Base-by-base conservation (phyloP, 1,284 basidiomycete species). In the Cryptococcus sp. region DNA sequence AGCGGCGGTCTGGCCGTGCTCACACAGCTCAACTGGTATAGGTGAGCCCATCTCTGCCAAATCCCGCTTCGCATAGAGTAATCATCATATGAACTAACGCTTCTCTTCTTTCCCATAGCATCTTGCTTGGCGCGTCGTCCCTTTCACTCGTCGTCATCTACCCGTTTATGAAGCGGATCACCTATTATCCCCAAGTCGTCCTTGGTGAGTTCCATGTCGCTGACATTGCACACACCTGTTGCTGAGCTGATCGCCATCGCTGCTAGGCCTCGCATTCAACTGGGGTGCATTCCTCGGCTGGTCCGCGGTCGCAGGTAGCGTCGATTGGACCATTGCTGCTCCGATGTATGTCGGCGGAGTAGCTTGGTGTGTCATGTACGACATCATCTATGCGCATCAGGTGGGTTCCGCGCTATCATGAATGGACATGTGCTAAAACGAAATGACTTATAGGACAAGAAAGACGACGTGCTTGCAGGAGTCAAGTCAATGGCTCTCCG, bases 351-450 rank as follows among this genome's bases (percentile, higher is more conserved):
- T 87, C 0, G 92, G 94, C 3, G 90, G 91, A 7, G 81, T 93
- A 37, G 86, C 86, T 67, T 99, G 94, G 93, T 96, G 94, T 50
- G 83, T 99, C 54, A 89, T 94, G 1, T 99, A 99, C 72, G 96
- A 99, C 71, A 96, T 88, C 50, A 95, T 99, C 66, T 99, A 99
- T 71, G 96, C 96, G 2, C 96, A 99, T 77, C 95, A 97, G 81
- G 91, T 90, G 59, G 39, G 80, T 65, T 25, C 17, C 11, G 37
- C 29, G 29, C 13, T 7, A 5, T 22, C 40, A 26, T 17, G 29
- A 41, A 38, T 25, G 29, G 45, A 17, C 43, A 22, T 37, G 26
- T 2, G n/a, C 40, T 46, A 23, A 23, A n/a, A n/a, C 19, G 17
- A 29, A 15, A 26, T 22, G 23, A 25, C 44, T 39, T 17, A 15